These are phyloP conservation scores for Agarophyton chilense DNA, from an alignment of 23 red algal genomes.

Conservation along the genomic window DNA sequence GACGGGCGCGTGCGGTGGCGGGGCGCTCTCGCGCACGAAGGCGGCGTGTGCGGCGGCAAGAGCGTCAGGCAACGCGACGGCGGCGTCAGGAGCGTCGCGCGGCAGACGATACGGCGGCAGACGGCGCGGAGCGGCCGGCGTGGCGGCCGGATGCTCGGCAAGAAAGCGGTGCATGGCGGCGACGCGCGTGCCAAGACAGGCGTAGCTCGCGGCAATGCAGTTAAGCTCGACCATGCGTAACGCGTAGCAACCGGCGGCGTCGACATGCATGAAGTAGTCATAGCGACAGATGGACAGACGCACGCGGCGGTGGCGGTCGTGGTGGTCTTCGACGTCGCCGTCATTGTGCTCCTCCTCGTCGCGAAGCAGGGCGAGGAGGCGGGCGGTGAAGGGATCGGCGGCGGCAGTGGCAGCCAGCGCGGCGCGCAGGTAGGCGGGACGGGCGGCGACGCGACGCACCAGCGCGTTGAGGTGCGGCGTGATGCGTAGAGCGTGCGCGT, in stretches of 20 bases:
- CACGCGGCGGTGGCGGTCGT: not conserved
- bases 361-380: slow-evolving; percentile 40
- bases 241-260: not conserved
- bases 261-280: slow-evolving; percentile 85
- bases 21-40: not conserved
- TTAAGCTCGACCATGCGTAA: slow-evolving; percentile 95
- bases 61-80: too few relatives aligned
- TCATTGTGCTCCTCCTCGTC: not conserved
- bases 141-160: not conserved
- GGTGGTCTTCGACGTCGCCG: too few relatives aligned
- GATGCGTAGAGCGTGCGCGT: slow-evolving; percentile 50
- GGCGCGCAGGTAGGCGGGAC: slow-evolving; percentile 52
- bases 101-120: not conserved
- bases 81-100: too few relatives aligned
- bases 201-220: slow-evolving; percentile 89
- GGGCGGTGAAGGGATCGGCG: slow-evolving; percentile 61
- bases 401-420: not conserved
- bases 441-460: slow-evolving; percentile 37
- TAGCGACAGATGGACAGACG: slow-evolving; percentile 70
- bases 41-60: slow-evolving; percentile 29
- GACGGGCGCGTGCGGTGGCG: not conserved
- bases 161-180: slow-evolving; percentile 64
- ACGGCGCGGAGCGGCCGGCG: not conserved
- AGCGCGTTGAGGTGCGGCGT: slow-evolving; percentile 70
- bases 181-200: slow-evolving; percentile 56